These are phyloP conservation scores for Blastomyces percursus DNA, from an alignment of 2,329 filamentous ascomycete species.

Conservation along the genomic window DNA sequence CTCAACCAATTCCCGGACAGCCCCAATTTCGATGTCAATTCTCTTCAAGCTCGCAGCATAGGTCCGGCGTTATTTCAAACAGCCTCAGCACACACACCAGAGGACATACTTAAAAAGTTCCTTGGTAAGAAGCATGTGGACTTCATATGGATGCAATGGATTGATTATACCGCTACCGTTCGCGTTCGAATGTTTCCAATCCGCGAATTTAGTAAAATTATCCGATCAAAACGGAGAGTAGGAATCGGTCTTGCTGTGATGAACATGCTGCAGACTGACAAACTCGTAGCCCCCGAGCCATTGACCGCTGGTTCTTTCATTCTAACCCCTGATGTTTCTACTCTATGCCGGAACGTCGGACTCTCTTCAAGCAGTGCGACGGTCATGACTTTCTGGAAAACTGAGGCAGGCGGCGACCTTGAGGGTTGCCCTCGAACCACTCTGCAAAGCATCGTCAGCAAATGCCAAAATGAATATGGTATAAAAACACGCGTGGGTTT, in stretches of 20 bases:
- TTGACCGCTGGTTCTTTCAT: constrained; percentile 54
- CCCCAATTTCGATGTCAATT: neutral
- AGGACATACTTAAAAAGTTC: constrained; percentile 34
- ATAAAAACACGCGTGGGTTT: constrained; percentile 61
- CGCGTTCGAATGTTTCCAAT: constrained; percentile 59
- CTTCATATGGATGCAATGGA: constrained; percentile 64
- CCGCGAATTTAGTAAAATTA: constrained; percentile 41
- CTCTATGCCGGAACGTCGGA: constrained; percentile 47
- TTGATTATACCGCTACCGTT: constrained; percentile 62
- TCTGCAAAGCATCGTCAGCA: constrained; percentile 45
- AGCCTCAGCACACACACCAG: neutral
- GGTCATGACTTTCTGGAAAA: constrained; percentile 55
- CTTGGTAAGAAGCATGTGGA: constrained; percentile 43
- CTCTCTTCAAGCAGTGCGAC: constrained; percentile 49
- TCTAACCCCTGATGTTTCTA: constrained; percentile 55
- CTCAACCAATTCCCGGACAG: constrained; percentile 35
- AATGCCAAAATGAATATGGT: constrained; percentile 41
- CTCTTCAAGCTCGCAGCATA: neutral
- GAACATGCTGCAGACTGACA: constrained; percentile 58
- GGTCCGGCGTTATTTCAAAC: constrained; percentile 8
- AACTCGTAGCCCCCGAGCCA: constrained; percentile 40
- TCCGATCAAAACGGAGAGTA: constrained; percentile 41
- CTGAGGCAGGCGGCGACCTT: constrained; percentile 43
- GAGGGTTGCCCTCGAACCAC: constrained; percentile 55
- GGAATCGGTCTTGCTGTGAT: constrained; percentile 55